A percentile compares a stretch with the other conserved stretches of the same genome.
Evolutionary conservation across 768 basidiomycete genomes (phyloP).

Genomic region (Roridomyces roridus): DNA sequence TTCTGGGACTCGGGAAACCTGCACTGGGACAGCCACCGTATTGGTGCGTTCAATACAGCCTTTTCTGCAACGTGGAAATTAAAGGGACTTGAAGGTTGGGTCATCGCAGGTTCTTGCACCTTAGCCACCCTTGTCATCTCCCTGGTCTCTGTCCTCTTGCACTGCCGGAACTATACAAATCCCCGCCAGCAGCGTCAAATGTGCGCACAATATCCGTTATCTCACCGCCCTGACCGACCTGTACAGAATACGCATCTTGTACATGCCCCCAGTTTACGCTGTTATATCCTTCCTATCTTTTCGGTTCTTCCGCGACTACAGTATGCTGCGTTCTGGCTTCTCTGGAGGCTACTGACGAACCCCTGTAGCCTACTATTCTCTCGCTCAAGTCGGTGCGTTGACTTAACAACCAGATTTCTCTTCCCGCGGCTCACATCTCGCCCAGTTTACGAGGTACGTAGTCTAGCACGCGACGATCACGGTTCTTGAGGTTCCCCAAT

Average conservation of each 20-base stretch:
- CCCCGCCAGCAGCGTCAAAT: conserved; percentile 81
- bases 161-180: conserved; percentile 79
- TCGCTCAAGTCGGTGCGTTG: conserved; percentile 48
- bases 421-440: conserved; percentile 3
- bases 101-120: conserved; percentile 62
- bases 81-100: too few species aligned
- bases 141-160: conserved; percentile 56
- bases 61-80: too few species aligned
- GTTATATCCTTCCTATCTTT: conserved; percentile 88
- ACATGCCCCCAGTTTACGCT: conserved; percentile 85
- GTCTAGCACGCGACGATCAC: neutral
- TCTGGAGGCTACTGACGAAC: neutral
- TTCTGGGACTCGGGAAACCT: conserved; percentile 57
- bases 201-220: conserved; percentile 44
- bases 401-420: conserved; percentile 3
- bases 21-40: conserved; percentile 61
- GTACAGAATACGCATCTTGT: conserved; percentile 67
- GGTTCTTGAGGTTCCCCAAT: neutral
- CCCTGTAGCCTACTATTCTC: conserved; percentile 44
- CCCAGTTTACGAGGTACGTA: conserved; percentile 70
- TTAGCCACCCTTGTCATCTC: conserved; percentile 70
- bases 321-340: conserved; percentile 36
- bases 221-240: neutral
- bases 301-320: conserved; percentile 81
- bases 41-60: too few species aligned